phyloP scores from a whole-genome alignment of 2,329 filamentous ascomycete species.

The Coniochaeta sp. region DNA sequence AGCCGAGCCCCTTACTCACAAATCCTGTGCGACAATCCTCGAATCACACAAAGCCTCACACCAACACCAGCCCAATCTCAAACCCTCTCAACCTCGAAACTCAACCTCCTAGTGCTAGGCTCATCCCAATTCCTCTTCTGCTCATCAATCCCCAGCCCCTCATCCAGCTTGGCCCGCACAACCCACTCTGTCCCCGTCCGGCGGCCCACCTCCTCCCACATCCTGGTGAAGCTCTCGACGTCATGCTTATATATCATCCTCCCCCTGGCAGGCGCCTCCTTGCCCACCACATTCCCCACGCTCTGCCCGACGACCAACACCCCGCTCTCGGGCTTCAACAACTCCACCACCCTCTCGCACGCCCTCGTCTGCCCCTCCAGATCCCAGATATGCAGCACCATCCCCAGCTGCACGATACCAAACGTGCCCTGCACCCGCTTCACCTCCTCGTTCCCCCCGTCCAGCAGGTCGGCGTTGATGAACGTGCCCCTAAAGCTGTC shows the following conservation, averaged over 20 bases:
- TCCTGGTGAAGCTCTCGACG: conserved; percentile 9
- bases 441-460: neutral
- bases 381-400: conserved; percentile 18
- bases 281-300: conserved; percentile 13
- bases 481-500: conserved; percentile 3
- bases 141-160: conserved; percentile 14
- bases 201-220: conserved; percentile 9
- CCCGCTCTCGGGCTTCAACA: conserved; percentile 18
- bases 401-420: conserved; percentile 14
- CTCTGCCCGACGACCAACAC: conserved; percentile 23
- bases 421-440: conserved; percentile 4
- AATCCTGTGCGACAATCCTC: too few relatives aligned
- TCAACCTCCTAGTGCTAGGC: conserved; percentile 10
- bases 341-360: conserved; percentile 13
- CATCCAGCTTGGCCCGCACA: conserved; percentile 12
- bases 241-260: conserved; percentile 22
- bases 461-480: conserved; percentile 7
- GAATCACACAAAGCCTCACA: too few relatives aligned
- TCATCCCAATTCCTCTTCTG: conserved; percentile 17
- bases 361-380: conserved; percentile 14
- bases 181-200: conserved; percentile 15
- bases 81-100: conserved; percentile 11
- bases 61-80: neutral
- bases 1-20: too few relatives aligned
- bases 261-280: conserved; percentile 4